Evolutionary conservation across 371 early-diverging fungal genomes (phyloP).

Genomic region (Apophysomyces variabilis): DNA sequence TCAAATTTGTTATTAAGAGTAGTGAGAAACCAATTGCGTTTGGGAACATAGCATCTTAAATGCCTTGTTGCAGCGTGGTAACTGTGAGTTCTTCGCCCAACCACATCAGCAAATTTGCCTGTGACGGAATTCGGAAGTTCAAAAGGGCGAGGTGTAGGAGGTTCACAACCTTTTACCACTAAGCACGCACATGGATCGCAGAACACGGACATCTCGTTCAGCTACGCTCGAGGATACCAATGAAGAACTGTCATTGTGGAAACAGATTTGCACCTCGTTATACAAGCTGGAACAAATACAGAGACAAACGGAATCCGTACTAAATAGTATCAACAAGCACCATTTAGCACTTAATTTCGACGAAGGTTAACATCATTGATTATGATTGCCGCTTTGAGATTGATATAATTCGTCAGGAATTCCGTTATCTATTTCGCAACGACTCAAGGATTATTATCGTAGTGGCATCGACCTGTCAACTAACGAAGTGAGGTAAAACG

Average conservation of each 20-base stretch:
- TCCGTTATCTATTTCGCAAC: conserved; percentile 26
- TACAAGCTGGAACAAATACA: conserved; percentile 53
- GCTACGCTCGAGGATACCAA: conserved; percentile 55
- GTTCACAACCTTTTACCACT: not conserved
- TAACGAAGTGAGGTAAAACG: conserved; percentile 46
- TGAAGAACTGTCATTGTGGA: conserved; percentile 62
- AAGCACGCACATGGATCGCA: conserved; percentile 45
- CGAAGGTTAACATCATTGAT: conserved; percentile 41
- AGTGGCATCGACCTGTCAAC: conserved; percentile 45
- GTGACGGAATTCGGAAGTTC: no score
- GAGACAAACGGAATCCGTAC: conserved; percentile 42
- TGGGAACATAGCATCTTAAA: no score
- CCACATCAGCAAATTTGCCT: no score
- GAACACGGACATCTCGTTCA: conserved; percentile 55
- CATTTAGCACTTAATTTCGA: conserved; percentile 39
- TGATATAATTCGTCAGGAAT: conserved; percentile 33
- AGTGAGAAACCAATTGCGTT: no score
- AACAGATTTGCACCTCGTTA: conserved; percentile 62
- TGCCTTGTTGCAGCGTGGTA: no score
- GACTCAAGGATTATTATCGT: conserved; percentile 43
- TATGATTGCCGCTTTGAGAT: conserved; percentile 19
- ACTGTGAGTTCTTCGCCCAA: no score
- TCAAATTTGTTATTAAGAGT: no score
- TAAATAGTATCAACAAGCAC: conserved; percentile 48
- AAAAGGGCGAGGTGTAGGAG: no score